Evolutionary conservation across 352 stramenopile species (phyloP), one percentile per base, ranked within the genome.

Genomic region (Phytopythium oedochilum): DNA sequence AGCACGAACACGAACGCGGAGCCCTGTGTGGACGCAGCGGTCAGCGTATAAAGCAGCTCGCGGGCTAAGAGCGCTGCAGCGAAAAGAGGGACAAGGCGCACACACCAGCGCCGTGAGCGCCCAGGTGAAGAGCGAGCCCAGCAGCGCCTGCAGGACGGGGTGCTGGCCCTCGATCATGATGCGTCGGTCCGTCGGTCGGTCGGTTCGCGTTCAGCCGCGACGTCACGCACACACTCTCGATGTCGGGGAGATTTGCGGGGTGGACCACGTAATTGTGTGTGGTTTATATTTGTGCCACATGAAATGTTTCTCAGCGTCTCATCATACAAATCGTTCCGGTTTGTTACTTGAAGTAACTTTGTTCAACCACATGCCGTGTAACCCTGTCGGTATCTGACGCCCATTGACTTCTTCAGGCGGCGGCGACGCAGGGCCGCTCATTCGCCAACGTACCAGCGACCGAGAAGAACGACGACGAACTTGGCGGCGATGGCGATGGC

Each of bases 111-210:
- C 85, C 1, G 86, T 95, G 62, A 95, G 75, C 3, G 78, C 83
- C 86, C 86, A 95, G 25, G 86, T 95, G 28, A 94, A 59, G 56
- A 93, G 59, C 48, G 86, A 93, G 56, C 86, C 86, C 12, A 94
- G 69, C 45, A 94, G 73, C 53, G 86, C 86, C 65, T 95, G 83
- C 36, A 88, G 34, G 26, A 95, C 72, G 6, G 86, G 78, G 60
- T 92, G 76, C 22, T 81, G 66, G 39, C 83, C 78, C 29, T 82
- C 73, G 62, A 94, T 87, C 83, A 95, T 93, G 38, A 17, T 10
- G 29, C 29, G 29, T 10, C 10, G 29, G 5, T 34, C 10, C 29
- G 29, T 11, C 10, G 29, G 10, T 34, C 29, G 29, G 5, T 34
- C 29, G n/a, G 5, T 34, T 10, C 29, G 10, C 5, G 5, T 34